Conservation (phyloP, 2,329 filamentous ascomycete genomes). For the Teratosphaeria nubilosa region DNA sequence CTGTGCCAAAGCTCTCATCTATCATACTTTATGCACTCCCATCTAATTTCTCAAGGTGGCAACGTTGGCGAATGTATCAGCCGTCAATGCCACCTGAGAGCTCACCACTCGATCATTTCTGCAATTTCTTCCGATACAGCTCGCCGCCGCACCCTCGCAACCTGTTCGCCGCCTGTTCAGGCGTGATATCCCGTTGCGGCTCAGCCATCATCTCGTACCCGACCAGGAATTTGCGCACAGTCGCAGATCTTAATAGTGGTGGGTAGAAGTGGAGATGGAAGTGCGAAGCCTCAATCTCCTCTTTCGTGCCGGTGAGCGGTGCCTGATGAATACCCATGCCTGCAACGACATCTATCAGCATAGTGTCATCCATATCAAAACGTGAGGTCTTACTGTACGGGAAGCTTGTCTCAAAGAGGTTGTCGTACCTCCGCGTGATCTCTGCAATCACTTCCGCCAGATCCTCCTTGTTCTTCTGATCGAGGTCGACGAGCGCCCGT, state of each 20-base stretch:
- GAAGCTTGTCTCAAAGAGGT: slow-evolving; percentile 92
- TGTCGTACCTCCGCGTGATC: slow-evolving; percentile 86
- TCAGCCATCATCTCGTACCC: slow-evolving; percentile 96
- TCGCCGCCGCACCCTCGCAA: slow-evolving; percentile 68
- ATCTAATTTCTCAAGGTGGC: background rate
- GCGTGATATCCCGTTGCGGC: slow-evolving; percentile 96
- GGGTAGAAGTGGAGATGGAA: slow-evolving; percentile 98
- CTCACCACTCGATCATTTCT: background rate
- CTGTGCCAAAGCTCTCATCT: background rate
- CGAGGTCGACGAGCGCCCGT: slow-evolving; percentile 73
- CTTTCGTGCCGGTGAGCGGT: slow-evolving; percentile 67
- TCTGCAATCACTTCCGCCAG: slow-evolving; percentile 81
- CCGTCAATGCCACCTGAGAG: too few species aligned
- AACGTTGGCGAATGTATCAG: too few species aligned
- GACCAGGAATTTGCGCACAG: slow-evolving; percentile 90
- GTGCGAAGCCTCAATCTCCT: slow-evolving; percentile 79
- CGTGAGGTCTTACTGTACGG: slow-evolving; percentile 62
- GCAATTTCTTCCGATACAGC: slow-evolving; percentile 61
- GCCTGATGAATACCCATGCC: slow-evolving; percentile 94
- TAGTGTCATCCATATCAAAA: background rate
- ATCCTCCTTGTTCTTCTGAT: slow-evolving; percentile 55
- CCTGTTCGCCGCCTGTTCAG: slow-evolving; percentile 79
- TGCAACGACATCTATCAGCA: slow-evolving; percentile 27
- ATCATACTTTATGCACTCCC: background rate
- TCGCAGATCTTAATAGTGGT: slow-evolving; percentile 80